These are phyloP conservation scores for Exsudoporus floridanus DNA, from an alignment of 1,284 basidiomycete genomes.

Conservation along the genomic window DNA sequence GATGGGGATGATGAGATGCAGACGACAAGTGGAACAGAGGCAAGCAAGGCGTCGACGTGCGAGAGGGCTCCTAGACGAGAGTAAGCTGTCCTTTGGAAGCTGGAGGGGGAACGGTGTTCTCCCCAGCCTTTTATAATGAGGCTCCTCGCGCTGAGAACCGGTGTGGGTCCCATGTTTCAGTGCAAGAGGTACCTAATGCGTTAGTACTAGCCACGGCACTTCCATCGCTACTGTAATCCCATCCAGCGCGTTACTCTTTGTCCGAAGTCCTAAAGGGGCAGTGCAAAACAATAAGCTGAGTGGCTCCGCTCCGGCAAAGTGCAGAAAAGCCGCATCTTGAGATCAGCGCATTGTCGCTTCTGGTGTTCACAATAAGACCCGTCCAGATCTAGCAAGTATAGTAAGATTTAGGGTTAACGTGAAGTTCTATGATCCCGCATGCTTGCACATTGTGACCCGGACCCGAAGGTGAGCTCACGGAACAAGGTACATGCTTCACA, in stretches of 20 bases:
- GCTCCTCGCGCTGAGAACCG: neutral
- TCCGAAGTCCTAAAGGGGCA: slow-evolving; percentile 2
- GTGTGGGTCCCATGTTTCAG: neutral
- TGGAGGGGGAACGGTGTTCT: neutral
- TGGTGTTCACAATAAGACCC: slow-evolving; percentile 17
- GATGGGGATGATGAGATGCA: neutral
- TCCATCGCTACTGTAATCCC: neutral
- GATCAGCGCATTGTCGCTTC: neutral
- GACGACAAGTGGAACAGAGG: neutral
- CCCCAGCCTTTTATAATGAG: slow-evolving; percentile 20
- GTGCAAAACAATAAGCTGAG: slow-evolving; percentile 22
- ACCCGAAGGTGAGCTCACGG: neutral
- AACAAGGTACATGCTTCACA: neutral
- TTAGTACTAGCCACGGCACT: neutral
- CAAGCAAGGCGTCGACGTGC: neutral
- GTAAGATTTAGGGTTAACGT: slow-evolving; percentile 1
- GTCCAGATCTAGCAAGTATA: slow-evolving; percentile 23
- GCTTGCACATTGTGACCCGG: neutral
- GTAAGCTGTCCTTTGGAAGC: neutral
- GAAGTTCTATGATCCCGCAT: neutral
- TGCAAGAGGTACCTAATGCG: neutral
- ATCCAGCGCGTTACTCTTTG: neutral
- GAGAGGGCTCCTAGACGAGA: neutral
- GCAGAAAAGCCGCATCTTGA: neutral
- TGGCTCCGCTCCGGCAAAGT: neutral